Evolutionary conservation across 202 grass and related monocot species (phyloP).

Genomic region (Digitaria exilis): DNA sequence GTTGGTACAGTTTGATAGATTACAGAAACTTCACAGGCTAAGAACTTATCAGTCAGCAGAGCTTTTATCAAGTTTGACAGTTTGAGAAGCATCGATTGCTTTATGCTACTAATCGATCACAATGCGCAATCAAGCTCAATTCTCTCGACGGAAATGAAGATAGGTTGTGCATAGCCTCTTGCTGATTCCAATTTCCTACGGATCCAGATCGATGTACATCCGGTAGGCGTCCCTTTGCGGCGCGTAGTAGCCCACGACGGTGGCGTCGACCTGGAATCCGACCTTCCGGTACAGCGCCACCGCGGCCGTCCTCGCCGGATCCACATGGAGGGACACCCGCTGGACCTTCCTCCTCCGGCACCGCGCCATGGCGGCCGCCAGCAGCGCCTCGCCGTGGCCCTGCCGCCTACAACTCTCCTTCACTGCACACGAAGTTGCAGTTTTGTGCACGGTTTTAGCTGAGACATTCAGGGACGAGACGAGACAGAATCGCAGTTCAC

Average conservation of each 20-base stretch:
- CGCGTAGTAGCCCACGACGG: conserved; percentile 70
- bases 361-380: conserved; percentile 64
- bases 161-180: background rate
- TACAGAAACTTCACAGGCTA: background rate
- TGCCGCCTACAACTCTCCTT: conserved; percentile 81
- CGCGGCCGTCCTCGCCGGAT: conserved; percentile 68
- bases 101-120: background rate
- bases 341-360: conserved; percentile 65
- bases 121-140: background rate
- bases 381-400: conserved; percentile 78
- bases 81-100: background rate
- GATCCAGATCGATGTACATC: conserved; percentile 92
- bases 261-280: conserved; percentile 78
- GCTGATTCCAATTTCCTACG: conserved; percentile 19
- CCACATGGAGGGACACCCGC: conserved; percentile 78
- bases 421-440: conserved; percentile 41
- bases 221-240: conserved; percentile 74
- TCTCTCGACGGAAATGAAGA: background rate
- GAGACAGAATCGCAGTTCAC: too few relatives aligned
- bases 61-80: background rate
- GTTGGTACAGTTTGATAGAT: background rate
- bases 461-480: background rate
- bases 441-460: background rate
- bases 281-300: conserved; percentile 76
- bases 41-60: background rate